Base-by-base conservation (phyloP, 495 filamentous ascomycete species). In the Penicillium paradoxum region DNA sequence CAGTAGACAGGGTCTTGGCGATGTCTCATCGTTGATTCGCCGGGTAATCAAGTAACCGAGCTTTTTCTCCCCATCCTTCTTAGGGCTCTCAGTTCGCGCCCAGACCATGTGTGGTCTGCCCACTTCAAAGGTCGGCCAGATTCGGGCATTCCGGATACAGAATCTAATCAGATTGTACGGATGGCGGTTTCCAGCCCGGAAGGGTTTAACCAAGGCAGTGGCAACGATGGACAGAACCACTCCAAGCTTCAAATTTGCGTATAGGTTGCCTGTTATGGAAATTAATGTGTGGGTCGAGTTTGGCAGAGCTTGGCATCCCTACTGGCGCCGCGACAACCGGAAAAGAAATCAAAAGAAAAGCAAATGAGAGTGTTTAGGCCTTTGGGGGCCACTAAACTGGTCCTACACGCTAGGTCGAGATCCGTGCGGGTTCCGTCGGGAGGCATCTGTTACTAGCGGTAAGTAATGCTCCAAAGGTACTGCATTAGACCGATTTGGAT, bases 141-240 rank as follows among this genome's bases (percentile, higher is more conserved):
- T 3, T 51, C 29, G 38, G 48, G 27, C 36, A 22, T 18, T 49
- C 38, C 29, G 27, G 21, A 19, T 18, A 6, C 14, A 19, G 19
- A 43, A 51, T 42, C 48, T 51, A 51, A 51, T 51, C 38, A 42
- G 48, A 51, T 51, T 14, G 30, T 11, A 19, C 39, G 18, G n/a
- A 24, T 42, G 18, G 19, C 15, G 11, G 24, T 6, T 30, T 22
- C 29, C 7, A 24, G 11, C 6, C 25, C 18, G 14, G 21, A 14
- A 2, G 19, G 32, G 37, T 22, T 19, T 2, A 24, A n/a, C 13
- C 5, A 32, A 42, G 48, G 47, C 37, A 41, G 41, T 6, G 25
- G 15, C 8, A 41, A 33, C 48, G 27, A 37, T 37, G 27, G 19
- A 25, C 34, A 27, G 13, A 6, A 15, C 38, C 34, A 3, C 38